Conservation (phyloP, 2,329 filamentous ascomycete genomes). For the Penicillium thymicola region DNA sequence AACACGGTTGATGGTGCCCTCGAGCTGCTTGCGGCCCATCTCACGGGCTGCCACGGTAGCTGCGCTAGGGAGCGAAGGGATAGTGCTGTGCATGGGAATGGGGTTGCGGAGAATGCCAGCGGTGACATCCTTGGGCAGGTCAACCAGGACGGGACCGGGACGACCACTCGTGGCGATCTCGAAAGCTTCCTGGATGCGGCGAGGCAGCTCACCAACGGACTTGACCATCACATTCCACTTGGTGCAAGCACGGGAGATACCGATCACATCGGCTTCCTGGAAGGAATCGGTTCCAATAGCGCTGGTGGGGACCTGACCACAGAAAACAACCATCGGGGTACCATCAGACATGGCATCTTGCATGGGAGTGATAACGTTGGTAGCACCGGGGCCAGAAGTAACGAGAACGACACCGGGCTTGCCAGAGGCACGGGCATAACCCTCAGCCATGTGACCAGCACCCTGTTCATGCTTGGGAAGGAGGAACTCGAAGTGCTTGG, state of each 20-base stretch:
- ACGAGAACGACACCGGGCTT: constrained; percentile 95
- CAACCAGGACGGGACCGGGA: constrained; percentile 90
- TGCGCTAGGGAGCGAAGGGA: constrained; percentile 79
- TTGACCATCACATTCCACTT: constrained; percentile 99
- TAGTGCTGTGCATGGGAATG: constrained; percentile 71
- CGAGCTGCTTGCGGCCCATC: constrained; percentile 67
- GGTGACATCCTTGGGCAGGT: constrained; percentile 94
- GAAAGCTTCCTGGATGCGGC: constrained; percentile 95
- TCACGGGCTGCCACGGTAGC: constrained; percentile 79
- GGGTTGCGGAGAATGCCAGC: constrained; percentile 76
- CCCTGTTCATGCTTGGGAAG: constrained; percentile 96
- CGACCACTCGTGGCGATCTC: constrained; percentile 94
- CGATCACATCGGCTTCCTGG: constrained; percentile 92
- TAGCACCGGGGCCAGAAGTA: constrained; percentile 93
- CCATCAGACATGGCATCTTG: constrained; percentile 94
- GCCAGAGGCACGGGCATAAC: constrained; percentile 89
- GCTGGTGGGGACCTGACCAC: constrained; percentile 83
- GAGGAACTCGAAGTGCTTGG: constrained; percentile 92
- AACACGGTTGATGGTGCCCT: constrained; percentile 70
- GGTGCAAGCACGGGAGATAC: constrained; percentile 90
- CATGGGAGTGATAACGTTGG: constrained; percentile 94
- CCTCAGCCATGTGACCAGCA: constrained; percentile 97
- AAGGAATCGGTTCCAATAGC: constrained; percentile 95
- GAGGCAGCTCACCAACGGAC: constrained; percentile 86
- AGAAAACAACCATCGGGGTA: constrained; percentile 93